Evolutionary conservation across 2,329 filamentous ascomycete species (phyloP).

Genomic region (Cryphonectria japonica): DNA sequence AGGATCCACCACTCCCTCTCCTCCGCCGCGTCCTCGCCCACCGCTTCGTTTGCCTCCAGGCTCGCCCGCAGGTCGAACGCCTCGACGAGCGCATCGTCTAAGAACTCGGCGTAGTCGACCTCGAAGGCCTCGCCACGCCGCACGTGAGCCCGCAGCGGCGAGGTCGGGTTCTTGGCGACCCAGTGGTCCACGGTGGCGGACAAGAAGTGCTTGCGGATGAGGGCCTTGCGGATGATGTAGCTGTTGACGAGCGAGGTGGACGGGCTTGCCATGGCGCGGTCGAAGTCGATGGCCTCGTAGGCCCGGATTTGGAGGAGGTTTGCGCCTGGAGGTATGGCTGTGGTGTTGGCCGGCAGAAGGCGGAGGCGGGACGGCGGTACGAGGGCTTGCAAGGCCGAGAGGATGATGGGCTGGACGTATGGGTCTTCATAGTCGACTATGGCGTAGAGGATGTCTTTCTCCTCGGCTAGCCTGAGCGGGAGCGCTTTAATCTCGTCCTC

Average conservation of each 20-base stretch:
- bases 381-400: slow-evolving; percentile 68
- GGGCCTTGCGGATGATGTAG: slow-evolving; percentile 92
- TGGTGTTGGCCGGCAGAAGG: slow-evolving; percentile 50
- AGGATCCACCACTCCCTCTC: slow-evolving; percentile 92
- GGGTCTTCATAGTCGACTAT: slow-evolving; percentile 82
- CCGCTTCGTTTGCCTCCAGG: slow-evolving; percentile 67
- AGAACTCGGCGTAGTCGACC: slow-evolving; percentile 93
- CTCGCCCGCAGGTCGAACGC: slow-evolving; percentile 85
- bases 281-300: slow-evolving; percentile 89
- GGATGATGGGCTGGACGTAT: slow-evolving; percentile 87
- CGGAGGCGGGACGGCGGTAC: slow-evolving; percentile 60
- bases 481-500: slow-evolving; percentile 9
- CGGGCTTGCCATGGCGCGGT: slow-evolving; percentile 67
- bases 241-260: slow-evolving; percentile 75
- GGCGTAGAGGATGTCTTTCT: slow-evolving; percentile 61
- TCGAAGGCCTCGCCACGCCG: slow-evolving; percentile 86
- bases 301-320: slow-evolving; percentile 76
- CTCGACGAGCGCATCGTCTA: slow-evolving; percentile 91
- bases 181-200: slow-evolving; percentile 82
- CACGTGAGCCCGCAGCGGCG: slow-evolving; percentile 69
- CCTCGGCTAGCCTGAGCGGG: slow-evolving; percentile 30
- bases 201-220: slow-evolving; percentile 96
- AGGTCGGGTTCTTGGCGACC: slow-evolving; percentile 80
- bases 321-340: slow-evolving; percentile 42
- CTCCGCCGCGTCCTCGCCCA: slow-evolving; percentile 28